Evolutionary conservation across 805 yeast species (phyloP), one percentile per base, ranked within the genome.

Genomic region (Teunomyces aglyptinius): DNA sequence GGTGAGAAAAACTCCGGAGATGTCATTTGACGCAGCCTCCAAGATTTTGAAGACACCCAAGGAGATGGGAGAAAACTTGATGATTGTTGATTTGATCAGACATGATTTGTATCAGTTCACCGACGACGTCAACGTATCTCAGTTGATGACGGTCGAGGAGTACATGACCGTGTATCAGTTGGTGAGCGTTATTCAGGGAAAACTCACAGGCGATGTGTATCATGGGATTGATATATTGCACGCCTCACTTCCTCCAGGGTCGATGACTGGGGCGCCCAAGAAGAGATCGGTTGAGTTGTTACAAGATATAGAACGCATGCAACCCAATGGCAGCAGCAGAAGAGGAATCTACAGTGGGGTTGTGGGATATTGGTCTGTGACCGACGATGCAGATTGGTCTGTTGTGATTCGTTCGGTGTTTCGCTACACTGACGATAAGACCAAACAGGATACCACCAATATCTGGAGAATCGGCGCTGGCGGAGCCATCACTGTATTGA

Each of bases 181-280:
- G 38, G 99, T 94, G 1, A 86, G 96, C 38, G 96, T 88, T 1
- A 89, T 94, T 19, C 80, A 75, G 44, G 98, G 97, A 0, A 61
- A 70, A 16, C 64, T 84, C 22, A 52, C 56, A 11, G 53, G 49
- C 13, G 38, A 48, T 8, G 67, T 57, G 2, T 82, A 76, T 53
- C 69, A 76, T 10, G 99, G 98, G 0, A 69, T 91, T 19, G 98
- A 94, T 61, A 70, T 92, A 2, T 73, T 94, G 10, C 77, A 81
- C 16, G 81, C 81, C 49, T 82, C 96, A 0, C 70, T 95, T 29
- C 99, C 99, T 2, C 97, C 99, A 0, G 99, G 99, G 0, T 92
- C 98, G 0, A 94, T 94, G 99, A 94, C 99, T 0, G 99, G 99
- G 2, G 99, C 99, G 0, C 99, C 99, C 2, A 94, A 94, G 68